Base-by-base conservation (phyloP, 805 yeast genomes). In the Hanseniaspora taiwanica region DNA sequence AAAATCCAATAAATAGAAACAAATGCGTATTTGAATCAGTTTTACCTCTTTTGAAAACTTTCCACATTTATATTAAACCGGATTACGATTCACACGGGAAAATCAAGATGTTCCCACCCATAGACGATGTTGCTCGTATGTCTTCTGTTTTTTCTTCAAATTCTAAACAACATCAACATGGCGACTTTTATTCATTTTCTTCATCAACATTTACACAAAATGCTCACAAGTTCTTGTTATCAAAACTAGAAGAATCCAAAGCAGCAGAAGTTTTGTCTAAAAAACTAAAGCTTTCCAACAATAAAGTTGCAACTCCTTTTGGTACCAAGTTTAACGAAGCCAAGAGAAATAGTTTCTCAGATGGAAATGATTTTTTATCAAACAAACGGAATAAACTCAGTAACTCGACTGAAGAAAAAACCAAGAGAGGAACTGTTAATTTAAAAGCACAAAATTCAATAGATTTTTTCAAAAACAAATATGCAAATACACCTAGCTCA, bases 1-100 rank as follows among this genome's bases (percentile, higher is more conserved):
- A 34, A 6, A 29, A 29, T 13, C n/a, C 35, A 19, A 33, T 36
- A 18, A 37, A 27, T 9, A 41, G 44, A 37, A 39, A 41, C 14
- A 21, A 34, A 18, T 21, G 37, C 3, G 10, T 41, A 7, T 9
- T 21, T 2, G 44, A 37, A 34, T 13, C 10, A 36, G 4, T 41
- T 27, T 24, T 14, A n/a, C 8, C 14, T 29, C 10, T 40, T 36
- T 16, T 29, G 18, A n/a, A 29, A 29, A n/a, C 13, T 16, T 29
- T 29, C 8, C 33, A 29, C 18, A 29, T 29, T 7, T 29, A n/a
- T 10, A n/a, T 29, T 16, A 29, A 16, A 29, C 18, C 14, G n/a
- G 33, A 29, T 16, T 9, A 16, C 6, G 18, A 29, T n/a, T 29
- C 33, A n/a, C 4, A 16, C 3, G 17, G 18, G 9, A 29, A 29